Percentiles rank a stretch among this genome's conserved stretches.
Evolutionary conservation across 1,139 yeast species (phyloP).

Genomic region (Fermentozyma sake): DNA sequence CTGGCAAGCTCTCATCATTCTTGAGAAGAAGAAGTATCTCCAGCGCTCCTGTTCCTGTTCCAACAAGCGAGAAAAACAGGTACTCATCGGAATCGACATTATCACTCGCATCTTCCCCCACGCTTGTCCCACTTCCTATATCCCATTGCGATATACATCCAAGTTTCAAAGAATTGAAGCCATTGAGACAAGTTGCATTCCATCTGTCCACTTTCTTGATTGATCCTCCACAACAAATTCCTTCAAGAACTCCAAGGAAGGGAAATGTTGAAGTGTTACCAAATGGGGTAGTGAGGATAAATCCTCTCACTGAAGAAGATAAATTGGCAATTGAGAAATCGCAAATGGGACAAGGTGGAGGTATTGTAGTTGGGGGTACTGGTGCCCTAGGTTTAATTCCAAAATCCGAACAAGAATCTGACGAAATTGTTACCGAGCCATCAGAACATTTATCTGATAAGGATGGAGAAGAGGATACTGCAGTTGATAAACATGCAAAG

Average conservation of each 20-base stretch:
- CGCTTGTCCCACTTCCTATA: conserved; percentile 1
- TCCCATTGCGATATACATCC: conserved; percentile 7
- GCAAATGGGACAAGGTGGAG: conserved; percentile 55
- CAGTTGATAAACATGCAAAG: conserved; percentile 39
- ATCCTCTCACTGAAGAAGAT: conserved; percentile 62
- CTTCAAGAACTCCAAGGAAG: conserved; percentile 58
- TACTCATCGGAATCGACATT: conserved; percentile 1
- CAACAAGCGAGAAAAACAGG: neutral
- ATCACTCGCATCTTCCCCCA: neutral
- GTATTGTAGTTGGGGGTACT: conserved; percentile 76
- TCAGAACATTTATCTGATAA: neutral
- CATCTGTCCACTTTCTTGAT: conserved; percentile 68
- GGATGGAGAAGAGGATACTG: conserved; percentile 33
- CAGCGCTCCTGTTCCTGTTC: conserved; percentile 6
- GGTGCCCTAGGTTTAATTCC: conserved; percentile 48
- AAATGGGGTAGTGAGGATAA: conserved; percentile 57
- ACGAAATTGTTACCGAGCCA: conserved; percentile 7
- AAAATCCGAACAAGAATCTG: conserved; percentile 14
- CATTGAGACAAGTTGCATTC: conserved; percentile 67
- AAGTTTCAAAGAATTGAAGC: conserved; percentile 20
- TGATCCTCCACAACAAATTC: conserved; percentile 71
- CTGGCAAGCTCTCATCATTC: conserved; percentile 23
- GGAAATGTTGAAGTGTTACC: conserved; percentile 66
- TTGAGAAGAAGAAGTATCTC: conserved; percentile 17
- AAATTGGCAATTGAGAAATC: conserved; percentile 38